phyloP scores from a whole-genome alignment of 2,329 filamentous ascomycete genomes.

The Aspergillus sp. region DNA sequence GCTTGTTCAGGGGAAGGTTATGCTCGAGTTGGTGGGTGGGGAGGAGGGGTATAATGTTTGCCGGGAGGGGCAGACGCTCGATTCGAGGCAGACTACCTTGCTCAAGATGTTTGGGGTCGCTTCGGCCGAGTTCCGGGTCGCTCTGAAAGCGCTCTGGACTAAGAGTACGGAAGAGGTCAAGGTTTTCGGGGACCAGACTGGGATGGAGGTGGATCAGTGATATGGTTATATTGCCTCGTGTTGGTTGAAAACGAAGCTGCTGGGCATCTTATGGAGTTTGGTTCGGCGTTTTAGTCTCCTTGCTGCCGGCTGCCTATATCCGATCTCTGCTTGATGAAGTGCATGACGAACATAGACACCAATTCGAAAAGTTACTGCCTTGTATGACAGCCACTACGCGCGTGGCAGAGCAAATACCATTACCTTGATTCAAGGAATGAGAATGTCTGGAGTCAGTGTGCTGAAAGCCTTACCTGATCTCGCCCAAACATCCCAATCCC shows the following conservation, averaged over 20 bases:
- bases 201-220: conserved; percentile 35
- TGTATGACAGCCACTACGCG: conserved; percentile 1
- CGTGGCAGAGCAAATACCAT: conserved; percentile 5
- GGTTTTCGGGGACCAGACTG: conserved; percentile 26
- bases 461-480: conserved; percentile 35
- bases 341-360: conserved; percentile 22
- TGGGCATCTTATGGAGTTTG: conserved; percentile 31
- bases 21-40: conserved; percentile 48
- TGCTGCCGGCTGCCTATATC: conserved; percentile 11
- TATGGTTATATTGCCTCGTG: conserved; percentile 12
- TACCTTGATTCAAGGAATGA: conserved; percentile 12
- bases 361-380: conserved; percentile 16
- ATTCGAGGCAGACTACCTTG: conserved; percentile 84
- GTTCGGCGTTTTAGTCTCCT: conserved; percentile 21
- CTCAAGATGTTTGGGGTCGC: conserved; percentile 90
- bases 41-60: conserved; percentile 63
- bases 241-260: conserved; percentile 17
- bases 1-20: conserved; percentile 79
- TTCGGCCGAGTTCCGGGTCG: conserved; percentile 80
- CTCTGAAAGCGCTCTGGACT: conserved; percentile 57
- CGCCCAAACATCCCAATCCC: conserved; percentile 25
- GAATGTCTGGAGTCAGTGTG: conserved; percentile 16
- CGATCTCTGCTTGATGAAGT: conserved; percentile 21
- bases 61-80: conserved; percentile 71
- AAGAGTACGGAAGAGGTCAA: conserved; percentile 32